These are phyloP conservation scores for Sorghum bicolor DNA, from an alignment of 176 grass and related monocot genomes.

Conservation along the genomic window Sorghum_bicolor_NCBIv3 NC_012878.2:51417501-51418000, in stretches of 20 bases:
- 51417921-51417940: slow-evolving; percentile 49
- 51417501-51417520: slow-evolving; percentile 10
- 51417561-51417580: slow-evolving; percentile 29
- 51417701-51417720: not conserved
- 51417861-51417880: slow-evolving; percentile 77
- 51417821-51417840: slow-evolving; percentile 67
- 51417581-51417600: not conserved
- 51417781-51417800: not conserved
- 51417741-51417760: not conserved
- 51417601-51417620: not conserved
- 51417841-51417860: slow-evolving; percentile 61
- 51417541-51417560: slow-evolving; percentile 14
- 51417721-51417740: not conserved
- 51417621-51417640: not conserved
- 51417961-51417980: slow-evolving; percentile 64
- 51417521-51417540: not conserved
- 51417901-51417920: slow-evolving; percentile 71
- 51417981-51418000: slow-evolving; percentile 65
- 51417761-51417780: not conserved
- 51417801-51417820: slow-evolving; percentile 60
- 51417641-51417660: not conserved
- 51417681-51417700: no score
- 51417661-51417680: not conserved
- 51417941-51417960: slow-evolving; percentile 55
- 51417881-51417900: slow-evolving; percentile 84